phyloP scores from a whole-genome alignment of 108 stramenopile species.

The Parietichytrium sp. region DNA sequence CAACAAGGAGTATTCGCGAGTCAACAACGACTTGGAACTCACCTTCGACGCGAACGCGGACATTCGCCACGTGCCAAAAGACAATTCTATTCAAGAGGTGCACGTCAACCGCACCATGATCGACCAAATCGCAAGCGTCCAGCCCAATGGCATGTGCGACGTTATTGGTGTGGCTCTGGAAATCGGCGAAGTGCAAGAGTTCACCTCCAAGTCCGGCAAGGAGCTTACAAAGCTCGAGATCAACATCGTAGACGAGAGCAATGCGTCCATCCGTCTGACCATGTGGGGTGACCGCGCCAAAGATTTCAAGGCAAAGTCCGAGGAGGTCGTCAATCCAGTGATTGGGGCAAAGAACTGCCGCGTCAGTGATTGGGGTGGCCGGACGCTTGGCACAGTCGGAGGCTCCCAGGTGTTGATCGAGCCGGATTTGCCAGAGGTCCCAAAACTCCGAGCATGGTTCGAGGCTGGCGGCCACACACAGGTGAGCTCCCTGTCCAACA shows the following conservation, averaged over 20 bases:
- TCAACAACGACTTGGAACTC: slow-evolving; percentile 61
- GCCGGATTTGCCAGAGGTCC: slow-evolving; percentile 52
- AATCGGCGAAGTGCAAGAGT: slow-evolving; percentile 39
- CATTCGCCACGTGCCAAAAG: slow-evolving; percentile 48
- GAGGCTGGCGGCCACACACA: slow-evolving; percentile 45
- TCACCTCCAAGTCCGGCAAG: slow-evolving; percentile 46
- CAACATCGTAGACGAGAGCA: slow-evolving; percentile 53
- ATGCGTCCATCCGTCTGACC: slow-evolving; percentile 56
- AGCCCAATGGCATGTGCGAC: slow-evolving; percentile 32
- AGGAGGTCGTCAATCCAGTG: slow-evolving; percentile 48
- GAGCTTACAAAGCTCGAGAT: slow-evolving; percentile 59
- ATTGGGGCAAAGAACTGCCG: slow-evolving; percentile 58
- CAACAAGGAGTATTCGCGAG: slow-evolving; percentile 49
- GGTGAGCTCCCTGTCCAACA: slow-evolving; percentile 46
- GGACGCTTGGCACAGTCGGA: slow-evolving; percentile 50
- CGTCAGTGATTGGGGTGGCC: slow-evolving; percentile 60
- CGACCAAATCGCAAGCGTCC: slow-evolving; percentile 41
- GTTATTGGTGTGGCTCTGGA: slow-evolving; percentile 46
- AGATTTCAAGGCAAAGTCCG: neutral
- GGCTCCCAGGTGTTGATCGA: slow-evolving; percentile 43
- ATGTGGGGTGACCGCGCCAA: slow-evolving; percentile 58
- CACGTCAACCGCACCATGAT: slow-evolving; percentile 52
- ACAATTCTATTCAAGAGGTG: slow-evolving; percentile 44
- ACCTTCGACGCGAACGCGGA: slow-evolving; percentile 53
- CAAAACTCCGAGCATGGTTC: slow-evolving; percentile 47